phyloP scores from a whole-genome alignment of 208 protist species.

The Wallacemonas sp. region DNA sequence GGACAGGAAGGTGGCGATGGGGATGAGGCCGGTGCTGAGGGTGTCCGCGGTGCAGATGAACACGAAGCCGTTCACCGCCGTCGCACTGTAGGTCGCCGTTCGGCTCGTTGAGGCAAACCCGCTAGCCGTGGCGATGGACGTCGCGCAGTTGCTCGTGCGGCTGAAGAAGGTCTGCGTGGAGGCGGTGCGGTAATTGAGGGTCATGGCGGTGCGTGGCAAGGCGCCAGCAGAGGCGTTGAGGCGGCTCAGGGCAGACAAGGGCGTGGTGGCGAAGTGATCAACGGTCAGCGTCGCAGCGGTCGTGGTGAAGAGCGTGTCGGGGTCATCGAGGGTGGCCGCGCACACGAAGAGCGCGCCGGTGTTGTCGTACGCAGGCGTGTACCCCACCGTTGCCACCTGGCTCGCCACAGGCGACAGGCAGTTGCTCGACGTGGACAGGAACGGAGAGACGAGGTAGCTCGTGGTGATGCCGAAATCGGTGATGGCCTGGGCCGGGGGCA shows the following conservation, averaged over 20 bases:
- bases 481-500: constrained; percentile 34
- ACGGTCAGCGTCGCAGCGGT: constrained; percentile 43
- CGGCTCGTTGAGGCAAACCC: constrained; percentile 22
- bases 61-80: constrained; percentile 36
- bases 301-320: constrained; percentile 50
- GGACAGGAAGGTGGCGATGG: constrained; percentile 46
- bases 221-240: constrained; percentile 26
- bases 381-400: constrained; percentile 28
- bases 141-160: constrained; percentile 25
- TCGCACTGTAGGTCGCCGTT: constrained; percentile 23
- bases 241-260: constrained; percentile 38
- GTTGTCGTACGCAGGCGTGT: constrained; percentile 41
- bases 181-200: constrained; percentile 48
- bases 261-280: constrained; percentile 36
- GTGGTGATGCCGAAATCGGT: constrained; percentile 45
- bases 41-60: constrained; percentile 52
- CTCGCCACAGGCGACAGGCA: constrained; percentile 24
- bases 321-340: constrained; percentile 22
- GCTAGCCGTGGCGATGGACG: constrained; percentile 14
- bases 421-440: constrained; percentile 31
- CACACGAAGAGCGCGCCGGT: constrained; percentile 59
- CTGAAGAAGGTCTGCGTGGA: constrained; percentile 48
- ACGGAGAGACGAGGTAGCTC: constrained; percentile 26
- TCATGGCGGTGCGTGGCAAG: constrained; percentile 17
- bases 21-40: constrained; percentile 10